phyloP scores from a whole-genome alignment of 164 flowering plant species.

The Berberis thunbergii region DNA sequence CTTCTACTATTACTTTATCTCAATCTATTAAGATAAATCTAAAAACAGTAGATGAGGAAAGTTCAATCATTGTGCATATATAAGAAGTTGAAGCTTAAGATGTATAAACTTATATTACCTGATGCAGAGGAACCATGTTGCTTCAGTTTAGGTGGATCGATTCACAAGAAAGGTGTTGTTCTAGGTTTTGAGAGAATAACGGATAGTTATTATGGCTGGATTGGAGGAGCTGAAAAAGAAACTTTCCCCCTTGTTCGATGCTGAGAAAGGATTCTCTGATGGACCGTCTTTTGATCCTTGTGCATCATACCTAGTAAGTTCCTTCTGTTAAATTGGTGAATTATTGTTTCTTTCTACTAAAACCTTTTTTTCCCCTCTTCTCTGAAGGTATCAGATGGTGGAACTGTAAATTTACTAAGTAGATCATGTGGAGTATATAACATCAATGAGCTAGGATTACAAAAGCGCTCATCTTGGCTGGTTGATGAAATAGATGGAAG shows the following conservation, averaged over 20 bases:
- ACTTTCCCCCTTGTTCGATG: slow-evolving; percentile 86
- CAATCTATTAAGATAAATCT: too few relatives aligned
- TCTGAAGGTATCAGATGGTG: slow-evolving; percentile 80
- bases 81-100: too few relatives aligned
- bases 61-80: too few relatives aligned
- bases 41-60: too few relatives aligned
- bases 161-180: neutral
- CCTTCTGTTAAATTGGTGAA: neutral
- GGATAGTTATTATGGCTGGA: slow-evolving; percentile 56
- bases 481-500: slow-evolving; percentile 41
- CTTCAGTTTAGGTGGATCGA: neutral
- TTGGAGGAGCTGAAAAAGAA: slow-evolving; percentile 86
- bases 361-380: neutral
- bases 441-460: slow-evolving; percentile 92
- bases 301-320: slow-evolving; percentile 67
- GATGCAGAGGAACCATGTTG: too few relatives aligned
- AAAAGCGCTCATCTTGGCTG: slow-evolving; percentile 59
- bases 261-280: slow-evolving; percentile 72
- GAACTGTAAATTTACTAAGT: slow-evolving; percentile 81
- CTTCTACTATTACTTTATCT: too few relatives aligned
- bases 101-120: too few relatives aligned
- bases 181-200: neutral
- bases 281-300: slow-evolving; percentile 50
- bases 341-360: neutral
- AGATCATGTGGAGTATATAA: slow-evolving; percentile 87